Conservation (phyloP, 2,329 filamentous ascomycete species). For the Claviceps spartinae region DNA sequence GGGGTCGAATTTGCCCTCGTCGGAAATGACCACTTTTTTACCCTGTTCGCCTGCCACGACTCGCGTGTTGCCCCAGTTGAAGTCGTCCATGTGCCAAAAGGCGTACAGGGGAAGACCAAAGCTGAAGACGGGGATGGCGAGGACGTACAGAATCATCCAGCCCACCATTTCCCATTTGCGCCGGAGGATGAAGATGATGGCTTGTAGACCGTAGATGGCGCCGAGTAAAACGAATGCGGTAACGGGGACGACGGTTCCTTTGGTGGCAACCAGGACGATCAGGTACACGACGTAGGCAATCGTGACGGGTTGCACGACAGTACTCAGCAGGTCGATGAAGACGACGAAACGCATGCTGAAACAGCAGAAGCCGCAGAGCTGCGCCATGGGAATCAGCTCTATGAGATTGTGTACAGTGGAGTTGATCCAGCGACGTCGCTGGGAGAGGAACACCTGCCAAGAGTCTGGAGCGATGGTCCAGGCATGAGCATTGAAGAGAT, state of each 20-base stretch:
- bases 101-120: constrained; percentile 83
- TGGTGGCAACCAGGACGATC: constrained; percentile 55
- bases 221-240: constrained; percentile 83
- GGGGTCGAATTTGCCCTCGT: constrained; percentile 97
- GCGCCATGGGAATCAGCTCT: constrained; percentile 82
- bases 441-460: constrained; percentile 89
- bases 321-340: constrained; percentile 85
- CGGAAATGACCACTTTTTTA: constrained; percentile 81
- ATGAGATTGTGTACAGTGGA: constrained; percentile 96
- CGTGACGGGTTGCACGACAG: constrained; percentile 81
- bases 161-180: constrained; percentile 99
- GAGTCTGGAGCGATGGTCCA: constrained; percentile 96
- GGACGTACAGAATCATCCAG: constrained; percentile 94
- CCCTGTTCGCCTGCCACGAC: constrained; percentile 90
- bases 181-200: constrained; percentile 88
- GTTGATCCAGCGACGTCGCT: constrained; percentile 99
- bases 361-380: constrained; percentile 98
- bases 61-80: constrained; percentile 98
- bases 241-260: constrained; percentile 55
- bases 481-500: constrained; percentile 79
- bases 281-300: constrained; percentile 84
- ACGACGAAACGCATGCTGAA: constrained; percentile 99
- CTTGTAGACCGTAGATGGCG: constrained; percentile 95
- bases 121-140: constrained; percentile 84
- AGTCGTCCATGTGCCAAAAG: constrained; percentile 99